A percentile compares a stretch with the other conserved stretches of the same genome.
Conservation (phyloP, 1,284 basidiomycete species). For the Heimioporus punctisporus region DNA sequence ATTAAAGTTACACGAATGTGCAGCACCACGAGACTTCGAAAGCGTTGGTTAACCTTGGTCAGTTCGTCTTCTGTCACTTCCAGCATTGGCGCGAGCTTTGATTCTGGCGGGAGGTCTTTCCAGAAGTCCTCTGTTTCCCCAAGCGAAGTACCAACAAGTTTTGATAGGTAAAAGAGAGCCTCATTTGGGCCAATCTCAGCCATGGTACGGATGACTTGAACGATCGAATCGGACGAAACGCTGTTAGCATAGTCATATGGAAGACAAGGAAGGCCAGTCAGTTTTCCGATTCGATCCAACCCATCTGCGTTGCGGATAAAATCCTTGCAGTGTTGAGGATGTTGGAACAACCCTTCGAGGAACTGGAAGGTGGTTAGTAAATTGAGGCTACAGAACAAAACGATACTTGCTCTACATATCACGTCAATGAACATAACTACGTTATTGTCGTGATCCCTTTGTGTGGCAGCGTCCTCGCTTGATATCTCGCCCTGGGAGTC, state of each 20-base stretch:
- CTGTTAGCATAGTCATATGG: slow-evolving; percentile 91
- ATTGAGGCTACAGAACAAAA: background rate
- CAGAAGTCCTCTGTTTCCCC: slow-evolving; percentile 76
- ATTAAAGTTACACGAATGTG: slow-evolving; percentile 84
- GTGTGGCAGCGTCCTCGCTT: slow-evolving; percentile 41
- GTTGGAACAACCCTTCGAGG: slow-evolving; percentile 94
- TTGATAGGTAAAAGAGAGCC: slow-evolving; percentile 74
- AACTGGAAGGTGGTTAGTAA: slow-evolving; percentile 52
- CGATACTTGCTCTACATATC: slow-evolving; percentile 61
- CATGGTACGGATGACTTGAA: slow-evolving; percentile 89
- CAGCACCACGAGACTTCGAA: slow-evolving; percentile 79
- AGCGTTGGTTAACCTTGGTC: slow-evolving; percentile 61
- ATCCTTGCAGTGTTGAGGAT: slow-evolving; percentile 87
- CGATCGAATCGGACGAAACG: slow-evolving; percentile 81
- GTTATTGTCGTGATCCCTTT: slow-evolving; percentile 68
- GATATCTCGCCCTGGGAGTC: slow-evolving; percentile 25
- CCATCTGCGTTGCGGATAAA: slow-evolving; percentile 83
- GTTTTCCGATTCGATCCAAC: slow-evolving; percentile 72
- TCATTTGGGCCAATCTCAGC: slow-evolving; percentile 84
- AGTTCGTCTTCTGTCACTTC: slow-evolving; percentile 51
- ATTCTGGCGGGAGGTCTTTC: slow-evolving; percentile 51
- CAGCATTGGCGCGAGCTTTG: slow-evolving; percentile 64
- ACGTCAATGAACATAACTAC: slow-evolving; percentile 80
- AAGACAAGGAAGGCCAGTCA: slow-evolving; percentile 86
- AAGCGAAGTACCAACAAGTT: slow-evolving; percentile 74